phyloP scores from a whole-genome alignment of 176 grass and related monocot species.

The Saccharum officinarum region DNA sequence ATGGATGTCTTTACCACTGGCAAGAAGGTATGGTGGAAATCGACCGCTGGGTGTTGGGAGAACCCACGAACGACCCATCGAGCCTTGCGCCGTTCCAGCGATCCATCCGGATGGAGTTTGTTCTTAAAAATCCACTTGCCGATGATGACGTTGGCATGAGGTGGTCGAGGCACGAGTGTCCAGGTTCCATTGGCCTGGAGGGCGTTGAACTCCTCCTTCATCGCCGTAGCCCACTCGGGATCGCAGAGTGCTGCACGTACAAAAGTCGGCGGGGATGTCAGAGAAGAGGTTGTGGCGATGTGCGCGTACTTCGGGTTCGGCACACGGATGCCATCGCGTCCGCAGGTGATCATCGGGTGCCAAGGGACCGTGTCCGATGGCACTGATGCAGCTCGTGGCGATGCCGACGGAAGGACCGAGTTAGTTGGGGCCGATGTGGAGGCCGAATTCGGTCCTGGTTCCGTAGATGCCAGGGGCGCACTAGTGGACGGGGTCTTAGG shows the following conservation, averaged over 20 bases:
- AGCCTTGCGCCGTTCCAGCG: background rate
- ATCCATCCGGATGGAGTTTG: background rate
- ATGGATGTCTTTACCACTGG: background rate
- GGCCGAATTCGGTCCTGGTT: no score
- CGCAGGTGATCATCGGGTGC: background rate
- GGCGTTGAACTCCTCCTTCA: background rate
- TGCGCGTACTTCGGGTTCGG: background rate
- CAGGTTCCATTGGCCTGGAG: background rate
- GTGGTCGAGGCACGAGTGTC: background rate
- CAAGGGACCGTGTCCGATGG: background rate
- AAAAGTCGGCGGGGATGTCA: background rate
- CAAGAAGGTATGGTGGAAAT: background rate
- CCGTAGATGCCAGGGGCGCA: no score
- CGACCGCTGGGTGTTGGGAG: background rate
- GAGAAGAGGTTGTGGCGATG: background rate
- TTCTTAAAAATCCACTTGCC: background rate
- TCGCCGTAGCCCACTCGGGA: background rate
- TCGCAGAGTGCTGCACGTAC: background rate
- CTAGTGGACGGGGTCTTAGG: no score
- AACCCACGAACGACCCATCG: background rate
- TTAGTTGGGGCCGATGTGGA: no score
- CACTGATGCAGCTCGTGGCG: background rate
- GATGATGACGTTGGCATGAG: background rate
- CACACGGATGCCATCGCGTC: accelerated
- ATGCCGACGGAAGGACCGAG: no score